Evolutionary conservation across 805 yeast species (phyloP).

Genomic region (Wickerhamiella galacta): DNA sequence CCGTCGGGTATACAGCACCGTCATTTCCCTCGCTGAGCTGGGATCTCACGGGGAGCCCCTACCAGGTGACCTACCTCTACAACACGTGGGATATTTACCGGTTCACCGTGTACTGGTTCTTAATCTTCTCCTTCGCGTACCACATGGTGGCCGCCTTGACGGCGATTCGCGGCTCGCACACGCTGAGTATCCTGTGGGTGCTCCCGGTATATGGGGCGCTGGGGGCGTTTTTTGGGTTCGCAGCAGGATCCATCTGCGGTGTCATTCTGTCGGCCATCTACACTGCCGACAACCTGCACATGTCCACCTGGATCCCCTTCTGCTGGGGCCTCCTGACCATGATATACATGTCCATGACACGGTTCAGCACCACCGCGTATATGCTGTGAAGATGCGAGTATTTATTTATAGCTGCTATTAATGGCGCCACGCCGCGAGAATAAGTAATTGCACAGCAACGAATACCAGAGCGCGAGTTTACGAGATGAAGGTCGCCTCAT

Average conservation of each 20-base stretch:
- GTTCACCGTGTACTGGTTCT: conserved; percentile 69
- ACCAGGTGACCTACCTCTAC: conserved; percentile 43
- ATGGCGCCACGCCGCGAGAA: no score
- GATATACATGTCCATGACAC: conserved; percentile 46
- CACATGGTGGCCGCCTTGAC: conserved; percentile 48
- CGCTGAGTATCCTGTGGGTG: conserved; percentile 27
- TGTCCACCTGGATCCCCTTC: conserved; percentile 94
- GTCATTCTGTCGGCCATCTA: conserved; percentile 59
- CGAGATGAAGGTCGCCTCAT: conserved; percentile 67
- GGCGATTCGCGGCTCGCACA: conserved; percentile 37
- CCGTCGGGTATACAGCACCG: conserved; percentile 72
- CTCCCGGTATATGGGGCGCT: conserved; percentile 25
- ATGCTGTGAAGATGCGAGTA: no score
- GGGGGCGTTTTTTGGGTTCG: conserved; percentile 31
- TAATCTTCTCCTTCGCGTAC: conserved; percentile 47
- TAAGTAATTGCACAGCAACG: neutral
- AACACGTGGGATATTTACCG: conserved; percentile 58
- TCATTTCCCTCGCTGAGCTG: conserved; percentile 52
- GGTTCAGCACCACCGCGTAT: conserved; percentile 35
- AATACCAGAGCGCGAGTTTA: conserved; percentile 7
- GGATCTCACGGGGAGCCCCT: conserved; percentile 15
- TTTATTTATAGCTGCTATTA: no score
- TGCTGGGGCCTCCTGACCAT: conserved; percentile 59
- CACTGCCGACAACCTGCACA: conserved; percentile 59
- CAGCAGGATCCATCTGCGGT: conserved; percentile 65